phyloP scores from a whole-genome alignment of 148 eudicot species.

The Rhododendron ferrugineum region DNA sequence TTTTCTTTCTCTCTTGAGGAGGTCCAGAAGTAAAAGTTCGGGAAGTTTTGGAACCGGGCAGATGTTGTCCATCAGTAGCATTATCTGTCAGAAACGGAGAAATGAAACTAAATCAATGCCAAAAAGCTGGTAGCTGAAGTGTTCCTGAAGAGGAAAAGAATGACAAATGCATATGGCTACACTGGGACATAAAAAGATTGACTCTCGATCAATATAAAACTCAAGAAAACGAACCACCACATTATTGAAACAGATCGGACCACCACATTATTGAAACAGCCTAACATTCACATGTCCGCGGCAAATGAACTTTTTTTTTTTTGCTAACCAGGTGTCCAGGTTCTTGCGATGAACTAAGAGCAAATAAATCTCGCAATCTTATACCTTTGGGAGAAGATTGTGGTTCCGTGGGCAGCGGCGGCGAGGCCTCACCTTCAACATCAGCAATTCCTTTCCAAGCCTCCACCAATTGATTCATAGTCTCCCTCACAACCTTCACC shows the following conservation, averaged over 20 bases:
- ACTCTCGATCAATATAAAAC: not conserved
- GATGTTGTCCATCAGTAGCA: slow-evolving; percentile 50
- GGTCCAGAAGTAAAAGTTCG: slow-evolving; percentile 30
- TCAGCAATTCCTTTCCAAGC: slow-evolving; percentile 86
- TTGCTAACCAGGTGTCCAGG: too few relatives aligned
- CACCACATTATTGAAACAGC: not conserved
- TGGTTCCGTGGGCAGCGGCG: slow-evolving; percentile 35
- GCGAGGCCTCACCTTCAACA: slow-evolving; percentile 54
- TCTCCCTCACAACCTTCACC: slow-evolving; percentile 90
- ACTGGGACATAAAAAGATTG: not conserved
- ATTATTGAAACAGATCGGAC: slow-evolving; percentile 6
- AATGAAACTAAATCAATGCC: not conserved
- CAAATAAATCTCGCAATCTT: slow-evolving; percentile 10
- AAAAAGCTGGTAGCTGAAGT: not conserved
- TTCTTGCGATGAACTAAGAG: not conserved
- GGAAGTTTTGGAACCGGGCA: slow-evolving; percentile 35
- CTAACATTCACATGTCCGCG: not conserved
- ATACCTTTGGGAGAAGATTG: slow-evolving; percentile 62
- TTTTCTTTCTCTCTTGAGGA: slow-evolving; percentile 38
- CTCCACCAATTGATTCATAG: slow-evolving; percentile 71
- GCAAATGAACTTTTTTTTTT: too few relatives aligned
- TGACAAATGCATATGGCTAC: not conserved
- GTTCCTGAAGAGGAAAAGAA: not conserved
- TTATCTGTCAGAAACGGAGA: slow-evolving; percentile 37
- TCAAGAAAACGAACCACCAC: not conserved